Percentiles rank a stretch among this genome's conserved stretches.
These are phyloP conservation scores for Penicillium malachiteum DNA, from an alignment of 495 filamentous ascomycete species.

Conservation along the genomic window DNA sequence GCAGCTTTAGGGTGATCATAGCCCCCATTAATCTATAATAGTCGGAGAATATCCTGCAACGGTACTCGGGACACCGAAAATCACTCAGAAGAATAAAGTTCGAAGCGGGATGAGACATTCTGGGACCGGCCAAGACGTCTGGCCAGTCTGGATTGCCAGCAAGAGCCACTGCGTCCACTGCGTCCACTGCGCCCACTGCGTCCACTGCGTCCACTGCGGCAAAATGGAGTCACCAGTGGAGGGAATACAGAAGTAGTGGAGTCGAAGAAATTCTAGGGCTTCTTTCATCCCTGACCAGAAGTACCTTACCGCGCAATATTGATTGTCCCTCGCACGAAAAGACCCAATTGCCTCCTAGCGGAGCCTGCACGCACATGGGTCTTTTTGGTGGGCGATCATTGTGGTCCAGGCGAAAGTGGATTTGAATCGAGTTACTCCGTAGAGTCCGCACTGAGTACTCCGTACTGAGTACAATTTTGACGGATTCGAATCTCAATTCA, in stretches of 20 bases:
- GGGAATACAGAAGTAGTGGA: not conserved
- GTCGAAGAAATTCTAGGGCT: slow-evolving; percentile 2
- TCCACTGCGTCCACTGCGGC: not conserved
- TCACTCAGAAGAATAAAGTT: not conserved
- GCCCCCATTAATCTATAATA: not conserved
- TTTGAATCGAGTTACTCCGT: no score
- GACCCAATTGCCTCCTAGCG: slow-evolving; percentile 1
- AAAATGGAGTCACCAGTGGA: slow-evolving; percentile 3
- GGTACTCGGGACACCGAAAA: not conserved
- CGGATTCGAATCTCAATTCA: no score
- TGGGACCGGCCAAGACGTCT: not conserved
- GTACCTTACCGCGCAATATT: not conserved
- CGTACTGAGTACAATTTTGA: no score
- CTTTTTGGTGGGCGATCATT: not conserved
- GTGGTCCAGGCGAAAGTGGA: not conserved
- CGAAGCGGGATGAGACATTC: not conserved
- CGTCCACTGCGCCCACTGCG: not conserved
- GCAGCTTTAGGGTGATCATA: no score
- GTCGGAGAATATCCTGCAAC: not conserved
- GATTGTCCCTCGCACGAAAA: no score
- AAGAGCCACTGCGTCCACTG: not conserved
- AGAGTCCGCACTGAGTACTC: no score
- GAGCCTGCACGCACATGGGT: not conserved
- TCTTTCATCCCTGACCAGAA: not conserved
- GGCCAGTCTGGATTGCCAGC: not conserved